Base-by-base conservation (phyloP, 352 stramenopile species). In the Pythium periplocum region DNA sequence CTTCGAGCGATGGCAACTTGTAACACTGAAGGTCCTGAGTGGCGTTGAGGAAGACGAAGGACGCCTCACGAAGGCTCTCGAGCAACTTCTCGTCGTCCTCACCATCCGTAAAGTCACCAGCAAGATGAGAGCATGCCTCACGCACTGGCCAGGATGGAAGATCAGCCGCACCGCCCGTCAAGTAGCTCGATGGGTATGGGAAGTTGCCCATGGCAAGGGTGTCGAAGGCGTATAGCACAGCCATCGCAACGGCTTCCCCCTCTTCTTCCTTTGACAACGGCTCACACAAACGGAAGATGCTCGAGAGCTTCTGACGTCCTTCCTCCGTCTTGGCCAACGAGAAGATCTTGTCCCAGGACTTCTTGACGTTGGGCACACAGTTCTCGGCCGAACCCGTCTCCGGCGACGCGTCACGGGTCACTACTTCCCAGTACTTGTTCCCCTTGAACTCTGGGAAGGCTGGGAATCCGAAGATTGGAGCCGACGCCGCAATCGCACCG, bases 151-250 rank as follows among this genome's bases (percentile, higher is more conserved):
- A 98, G 9, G 94, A 68, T 4, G 94, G 94, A 41, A 98, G 66
- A 0, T 87, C 56, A 0, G 73, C 73, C 2, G 57, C 62, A 31
- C 83, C 86, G 6, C 82, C 78, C 2, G 90, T 86, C 33, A 98
- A 78, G 63, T 98, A 98, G 45, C 75, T 95, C 3, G 86, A 97
- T 30, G 91, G 80, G 66, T 98, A 99, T 4, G 96, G 96, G 62
- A 96, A 98, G 56, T 97, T 90, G 7, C 93, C 95, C 88, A 98
- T 98, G 0, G 95, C 90, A 64, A 99, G 59, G 36, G 76, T 96
- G 63, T 97, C 94, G 62, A 97, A 98, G 31, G 90, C 86, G 45
- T 87, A 82, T 33, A 91, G 51, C 31, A 91, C 61, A 12, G 71
- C 76, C 71, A 94, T 86, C 6, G 86, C 85, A 17, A 96, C 53